Base-by-base conservation (phyloP, 2,329 filamentous ascomycete species). In the Clonostachys sp. region DNA sequence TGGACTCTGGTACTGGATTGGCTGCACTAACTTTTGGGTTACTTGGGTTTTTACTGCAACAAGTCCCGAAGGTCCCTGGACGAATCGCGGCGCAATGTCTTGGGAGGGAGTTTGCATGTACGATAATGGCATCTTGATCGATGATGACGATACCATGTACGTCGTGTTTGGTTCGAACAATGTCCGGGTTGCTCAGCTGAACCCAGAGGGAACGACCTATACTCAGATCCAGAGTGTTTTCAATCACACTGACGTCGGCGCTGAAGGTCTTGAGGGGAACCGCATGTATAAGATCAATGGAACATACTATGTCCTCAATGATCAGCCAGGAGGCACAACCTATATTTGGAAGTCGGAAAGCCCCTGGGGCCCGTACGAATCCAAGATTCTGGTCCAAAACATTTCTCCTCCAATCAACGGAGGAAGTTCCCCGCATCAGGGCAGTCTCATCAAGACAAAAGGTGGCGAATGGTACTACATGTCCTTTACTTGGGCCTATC, bases 131-230 rank as follows among this genome's bases (percentile, higher is more conserved):
- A 58, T 83, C 1, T 57, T 83, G n/a, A 70, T 83, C 34, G 79
- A 83, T 44, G 75, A 80, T 20, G 71, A 82, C 34, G 79, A 81
- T 48, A 76, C 71, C 1, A 77, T 82, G 68, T 83, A 82, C 45
- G 72, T 83, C 0, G 75, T 70, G 0, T 80, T 80, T 53, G 79
- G 77, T 5, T 72, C 67, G 42, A 70, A 61, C 0, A 64, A 73
- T 3, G 70, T 83, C 45, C 62, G 52, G 9, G 70, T 83, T 2
- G 73, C 79, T 1, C 69, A 80, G 54, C 64, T 84, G 3, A 70
- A 70, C 14, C 50, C 59, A 1, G 74, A 81, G 48, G 75, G 73
- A 0, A 60, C 75, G 1, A 65, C 62, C 30, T 60, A 77, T 44
- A 69, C 73, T 12, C 68, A 65, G 41, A 64, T 65, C 0, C 62